Percentiles rank a stretch among this genome's conserved stretches.
These are phyloP conservation scores for Coemansia sp. DNA, from an alignment of 192 early-diverging fungal genomes.

Conservation along the genomic window DNA sequence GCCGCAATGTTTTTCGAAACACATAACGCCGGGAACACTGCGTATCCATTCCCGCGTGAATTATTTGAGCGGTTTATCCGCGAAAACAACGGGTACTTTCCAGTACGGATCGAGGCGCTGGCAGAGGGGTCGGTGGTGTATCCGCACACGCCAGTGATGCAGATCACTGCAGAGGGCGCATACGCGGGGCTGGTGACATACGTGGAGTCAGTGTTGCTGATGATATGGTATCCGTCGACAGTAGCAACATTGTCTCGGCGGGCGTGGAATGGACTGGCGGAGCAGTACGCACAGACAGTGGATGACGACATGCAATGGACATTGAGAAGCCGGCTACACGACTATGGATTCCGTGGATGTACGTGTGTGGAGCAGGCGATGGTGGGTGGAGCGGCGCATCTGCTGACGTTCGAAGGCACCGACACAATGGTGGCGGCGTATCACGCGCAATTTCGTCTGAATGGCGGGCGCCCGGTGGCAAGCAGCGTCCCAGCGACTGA, in stretches of 20 bases:
- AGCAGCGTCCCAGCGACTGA: constrained; percentile 85
- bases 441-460: constrained; percentile 76
- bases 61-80: constrained; percentile 75
- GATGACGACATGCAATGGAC: constrained; percentile 60
- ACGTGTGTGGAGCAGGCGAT: constrained; percentile 84
- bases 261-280: constrained; percentile 59
- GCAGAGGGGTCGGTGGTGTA: constrained; percentile 80
- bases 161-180: constrained; percentile 72
- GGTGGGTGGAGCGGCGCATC: constrained; percentile 79
- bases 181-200: constrained; percentile 79
- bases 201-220: constrained; percentile 78
- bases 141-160: constrained; percentile 78
- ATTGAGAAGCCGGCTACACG: constrained; percentile 69
- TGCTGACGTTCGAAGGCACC: constrained; percentile 79
- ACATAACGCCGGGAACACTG: constrained; percentile 66
- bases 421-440: constrained; percentile 80
- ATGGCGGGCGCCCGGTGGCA: constrained; percentile 69
- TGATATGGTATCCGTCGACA: constrained; percentile 85
- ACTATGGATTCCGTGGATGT: constrained; percentile 92
- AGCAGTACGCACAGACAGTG: constrained; percentile 63
- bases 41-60: constrained; percentile 74
- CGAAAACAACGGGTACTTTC: constrained; percentile 83
- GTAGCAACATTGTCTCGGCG: constrained; percentile 81
- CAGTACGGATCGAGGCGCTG: constrained; percentile 75
- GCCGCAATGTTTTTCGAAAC: constrained; percentile 72